A percentile compares a stretch with the other conserved stretches of the same genome.
These are phyloP conservation scores for Trypanosoma scelopori DNA, from an alignment of 208 protist genomes.

Conservation along the genomic window DNA sequence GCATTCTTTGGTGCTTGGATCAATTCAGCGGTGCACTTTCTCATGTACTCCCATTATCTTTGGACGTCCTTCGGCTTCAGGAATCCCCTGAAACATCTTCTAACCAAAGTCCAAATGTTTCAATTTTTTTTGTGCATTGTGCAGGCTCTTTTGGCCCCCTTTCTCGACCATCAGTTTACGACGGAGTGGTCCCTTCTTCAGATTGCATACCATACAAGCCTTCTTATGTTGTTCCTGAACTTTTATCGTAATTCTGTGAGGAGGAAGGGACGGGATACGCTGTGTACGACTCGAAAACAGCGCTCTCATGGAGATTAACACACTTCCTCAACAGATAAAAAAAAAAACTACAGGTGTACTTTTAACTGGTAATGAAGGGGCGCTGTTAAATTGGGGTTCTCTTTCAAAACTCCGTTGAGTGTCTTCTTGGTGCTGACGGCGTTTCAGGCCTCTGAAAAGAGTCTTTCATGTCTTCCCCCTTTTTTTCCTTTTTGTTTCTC, in stretches of 20 bases:
- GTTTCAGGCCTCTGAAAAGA: neutral
- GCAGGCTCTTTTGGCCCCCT: slow-evolving; percentile 67
- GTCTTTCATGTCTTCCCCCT: no score
- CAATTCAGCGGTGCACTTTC: slow-evolving; percentile 85
- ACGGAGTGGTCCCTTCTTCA: slow-evolving; percentile 61
- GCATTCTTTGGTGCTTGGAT: slow-evolving; percentile 89
- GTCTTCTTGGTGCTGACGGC: no score
- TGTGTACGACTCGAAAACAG: neutral
- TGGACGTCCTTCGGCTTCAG: slow-evolving; percentile 80
- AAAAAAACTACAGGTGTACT: no score
- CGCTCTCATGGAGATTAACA: no score
- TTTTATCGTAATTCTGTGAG: slow-evolving; percentile 54
- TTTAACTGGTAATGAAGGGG: no score
- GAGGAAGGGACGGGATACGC: neutral
- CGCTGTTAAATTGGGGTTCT: no score
- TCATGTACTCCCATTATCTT: slow-evolving; percentile 93
- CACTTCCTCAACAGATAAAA: no score
- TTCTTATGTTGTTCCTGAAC: slow-evolving; percentile 81
- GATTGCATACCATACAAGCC: slow-evolving; percentile 82
- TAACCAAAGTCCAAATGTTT: slow-evolving; percentile 87
- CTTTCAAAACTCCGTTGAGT: no score
- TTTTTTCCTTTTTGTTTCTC: neutral
- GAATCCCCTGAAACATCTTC: slow-evolving; percentile 85
- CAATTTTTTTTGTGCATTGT: slow-evolving; percentile 86
- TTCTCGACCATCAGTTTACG: slow-evolving; percentile 64